Conservation (phyloP, 75 land plant species). For the Pseudotsuga menziesii region DNA sequence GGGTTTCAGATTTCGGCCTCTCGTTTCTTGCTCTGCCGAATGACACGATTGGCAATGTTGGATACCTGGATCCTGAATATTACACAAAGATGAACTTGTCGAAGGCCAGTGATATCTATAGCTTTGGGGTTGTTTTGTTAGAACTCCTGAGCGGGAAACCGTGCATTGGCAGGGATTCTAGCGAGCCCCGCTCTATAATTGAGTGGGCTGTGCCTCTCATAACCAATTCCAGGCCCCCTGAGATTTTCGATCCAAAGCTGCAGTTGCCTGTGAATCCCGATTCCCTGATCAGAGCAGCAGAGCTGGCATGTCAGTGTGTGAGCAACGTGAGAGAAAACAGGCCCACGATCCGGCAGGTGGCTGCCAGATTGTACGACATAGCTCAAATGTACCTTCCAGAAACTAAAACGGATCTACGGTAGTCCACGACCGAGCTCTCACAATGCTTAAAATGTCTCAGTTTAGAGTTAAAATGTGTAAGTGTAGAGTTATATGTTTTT, state of each 20-base stretch:
- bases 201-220: constrained; percentile 56
- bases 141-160: constrained; percentile 55
- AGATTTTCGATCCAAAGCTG: constrained; percentile 44
- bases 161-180: background rate
- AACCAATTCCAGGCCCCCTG: constrained; percentile 26
- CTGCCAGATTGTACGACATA: constrained; percentile 18
- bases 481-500: too few species aligned
- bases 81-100: constrained; percentile 15
- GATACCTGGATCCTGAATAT: constrained; percentile 53
- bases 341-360: constrained; percentile 38
- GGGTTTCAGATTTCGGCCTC: constrained; percentile 47
- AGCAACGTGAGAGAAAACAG: constrained; percentile 26
- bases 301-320: constrained; percentile 46
- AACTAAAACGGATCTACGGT: too few species aligned
- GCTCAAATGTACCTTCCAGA: too few species aligned
- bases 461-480: too few species aligned
- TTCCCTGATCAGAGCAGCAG: constrained; percentile 29
- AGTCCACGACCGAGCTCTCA: too few species aligned
- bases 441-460: too few species aligned
- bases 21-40: constrained; percentile 22
- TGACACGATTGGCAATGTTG: constrained; percentile 23
- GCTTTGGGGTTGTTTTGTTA: constrained; percentile 56
- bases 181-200: constrained; percentile 30
- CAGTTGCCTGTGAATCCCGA: constrained; percentile 20
- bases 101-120: constrained; percentile 53